phyloP scores from a whole-genome alignment of 1,284 basidiomycete genomes.

The Apiotrichum laibachii region DNA sequence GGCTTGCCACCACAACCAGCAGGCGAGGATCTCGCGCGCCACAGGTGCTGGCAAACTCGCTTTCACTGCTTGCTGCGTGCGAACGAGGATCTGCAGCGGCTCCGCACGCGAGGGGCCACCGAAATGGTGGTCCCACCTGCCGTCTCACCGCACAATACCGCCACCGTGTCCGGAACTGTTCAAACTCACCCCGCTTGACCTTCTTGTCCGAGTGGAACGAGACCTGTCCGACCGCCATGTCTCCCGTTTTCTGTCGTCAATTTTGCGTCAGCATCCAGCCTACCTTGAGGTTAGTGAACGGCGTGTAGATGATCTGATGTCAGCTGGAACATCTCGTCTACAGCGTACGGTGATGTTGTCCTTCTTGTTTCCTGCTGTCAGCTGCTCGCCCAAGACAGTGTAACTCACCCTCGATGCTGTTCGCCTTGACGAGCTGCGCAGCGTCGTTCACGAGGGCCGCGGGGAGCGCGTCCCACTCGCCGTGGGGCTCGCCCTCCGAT shows the following conservation, averaged over 20 bases:
- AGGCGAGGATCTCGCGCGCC: no score
- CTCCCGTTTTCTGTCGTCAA: slow-evolving; percentile 80
- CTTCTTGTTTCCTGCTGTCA: slow-evolving; percentile 81
- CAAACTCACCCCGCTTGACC: slow-evolving; percentile 72
- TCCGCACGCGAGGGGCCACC: no score
- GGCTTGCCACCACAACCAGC: no score
- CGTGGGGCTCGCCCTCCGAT: slow-evolving; percentile 63
- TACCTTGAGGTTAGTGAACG: slow-evolving; percentile 83
- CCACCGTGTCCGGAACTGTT: no score
- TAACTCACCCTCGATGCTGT: slow-evolving; percentile 83
- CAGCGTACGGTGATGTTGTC: slow-evolving; percentile 68
- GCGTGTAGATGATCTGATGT: slow-evolving; percentile 78
- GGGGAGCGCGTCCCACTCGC: slow-evolving; percentile 79
- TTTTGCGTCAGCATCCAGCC: slow-evolving; percentile 14
- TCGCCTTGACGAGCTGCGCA: slow-evolving; percentile 94
- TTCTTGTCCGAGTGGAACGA: slow-evolving; percentile 87
- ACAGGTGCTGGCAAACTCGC: no score
- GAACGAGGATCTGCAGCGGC: no score
- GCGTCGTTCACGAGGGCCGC: slow-evolving; percentile 75
- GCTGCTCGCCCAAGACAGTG: neutral
- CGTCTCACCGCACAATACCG: no score
- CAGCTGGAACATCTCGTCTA: neutral
- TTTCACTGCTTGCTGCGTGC: no score
- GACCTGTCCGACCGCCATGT: slow-evolving; percentile 94
- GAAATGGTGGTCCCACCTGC: no score